These are phyloP conservation scores for Aspergillus sp. DNA, from an alignment of 2,329 filamentous ascomycete species.

Conservation along the genomic window DNA sequence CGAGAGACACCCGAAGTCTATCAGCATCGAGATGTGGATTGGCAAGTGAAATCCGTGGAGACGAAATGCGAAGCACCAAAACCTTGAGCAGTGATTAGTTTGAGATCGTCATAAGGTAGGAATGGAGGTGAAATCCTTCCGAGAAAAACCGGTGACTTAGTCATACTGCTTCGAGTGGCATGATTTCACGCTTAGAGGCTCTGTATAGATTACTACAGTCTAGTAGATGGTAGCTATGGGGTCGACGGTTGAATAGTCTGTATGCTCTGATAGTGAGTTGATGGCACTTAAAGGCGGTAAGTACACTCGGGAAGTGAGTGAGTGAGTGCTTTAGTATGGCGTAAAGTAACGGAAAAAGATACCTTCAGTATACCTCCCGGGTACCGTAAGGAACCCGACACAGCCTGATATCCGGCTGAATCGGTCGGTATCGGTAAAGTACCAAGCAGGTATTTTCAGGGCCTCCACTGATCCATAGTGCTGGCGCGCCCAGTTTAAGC, in stretches of 20 bases:
- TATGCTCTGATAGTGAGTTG: not conserved
- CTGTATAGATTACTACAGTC: not conserved
- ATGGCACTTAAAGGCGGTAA: not conserved
- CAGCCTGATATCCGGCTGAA: not conserved
- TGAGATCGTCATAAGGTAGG: conserved; percentile 1
- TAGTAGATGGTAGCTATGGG: not conserved
- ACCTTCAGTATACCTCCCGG: not conserved
- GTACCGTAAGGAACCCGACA: not conserved
- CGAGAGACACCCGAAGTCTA: not conserved
- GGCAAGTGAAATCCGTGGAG: not conserved
- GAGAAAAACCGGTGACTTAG: not conserved
- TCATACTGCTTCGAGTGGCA: not conserved
- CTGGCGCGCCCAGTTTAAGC: conserved; percentile 21
- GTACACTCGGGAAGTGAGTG: not conserved
- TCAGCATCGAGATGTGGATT: not conserved
- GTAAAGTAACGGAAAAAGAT: not conserved
- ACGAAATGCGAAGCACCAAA: not conserved
- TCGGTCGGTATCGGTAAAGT: conserved; percentile 1
- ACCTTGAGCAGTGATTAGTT: not conserved
- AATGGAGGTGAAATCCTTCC: not conserved
- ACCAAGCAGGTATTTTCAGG: not conserved
- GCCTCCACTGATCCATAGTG: conserved; percentile 24
- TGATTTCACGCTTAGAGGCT: not conserved
- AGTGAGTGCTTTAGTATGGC: not conserved
- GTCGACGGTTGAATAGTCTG: not conserved